These are phyloP conservation scores for Plasmopara muralis DNA, from an alignment of 352 stramenopile species.

Conservation along the genomic window DNA sequence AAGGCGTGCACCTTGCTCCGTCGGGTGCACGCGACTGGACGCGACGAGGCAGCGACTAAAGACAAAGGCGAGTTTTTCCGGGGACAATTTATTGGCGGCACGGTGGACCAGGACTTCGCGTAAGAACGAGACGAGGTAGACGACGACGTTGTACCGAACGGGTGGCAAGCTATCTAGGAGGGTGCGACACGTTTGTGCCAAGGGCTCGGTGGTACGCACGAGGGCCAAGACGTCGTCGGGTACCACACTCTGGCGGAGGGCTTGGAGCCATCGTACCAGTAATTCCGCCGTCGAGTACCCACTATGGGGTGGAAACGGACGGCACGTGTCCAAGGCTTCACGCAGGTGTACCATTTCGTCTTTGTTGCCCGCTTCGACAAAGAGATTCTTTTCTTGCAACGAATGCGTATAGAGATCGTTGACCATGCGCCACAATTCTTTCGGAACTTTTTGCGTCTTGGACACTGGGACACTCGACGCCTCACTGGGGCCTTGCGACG, in stretches of 20 bases:
- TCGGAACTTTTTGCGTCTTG: constrained; percentile 84
- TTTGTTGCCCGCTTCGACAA: constrained; percentile 67
- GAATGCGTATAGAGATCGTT: constrained; percentile 90
- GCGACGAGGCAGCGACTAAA: constrained; percentile 69
- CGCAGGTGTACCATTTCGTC: constrained; percentile 60
- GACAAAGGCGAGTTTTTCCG: constrained; percentile 69
- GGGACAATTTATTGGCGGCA: constrained; percentile 52
- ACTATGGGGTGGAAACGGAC: constrained; percentile 69
- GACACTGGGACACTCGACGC: constrained; percentile 18
- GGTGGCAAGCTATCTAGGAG: constrained; percentile 83
- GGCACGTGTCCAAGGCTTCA: constrained; percentile 91
- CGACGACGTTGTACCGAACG: constrained; percentile 95
- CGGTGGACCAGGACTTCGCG: constrained; percentile 87
- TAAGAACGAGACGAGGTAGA: constrained; percentile 96
- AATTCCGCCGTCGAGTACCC: constrained; percentile 89
- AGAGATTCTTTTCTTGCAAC: constrained; percentile 77
- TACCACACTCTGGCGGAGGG: constrained; percentile 87
- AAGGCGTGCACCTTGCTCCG: too few relatives aligned
- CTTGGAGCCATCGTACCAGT: constrained; percentile 88
- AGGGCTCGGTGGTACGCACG: constrained; percentile 61
- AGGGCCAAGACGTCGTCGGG: constrained; percentile 71
- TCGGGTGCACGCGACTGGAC: constrained; percentile 31
- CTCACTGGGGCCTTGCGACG: constrained; percentile 29
- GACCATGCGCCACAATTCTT: constrained; percentile 97
- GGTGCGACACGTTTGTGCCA: constrained; percentile 64